Conservation (phyloP, 139 green algal species). For the Mesotaenium endlicherianum region DNA sequence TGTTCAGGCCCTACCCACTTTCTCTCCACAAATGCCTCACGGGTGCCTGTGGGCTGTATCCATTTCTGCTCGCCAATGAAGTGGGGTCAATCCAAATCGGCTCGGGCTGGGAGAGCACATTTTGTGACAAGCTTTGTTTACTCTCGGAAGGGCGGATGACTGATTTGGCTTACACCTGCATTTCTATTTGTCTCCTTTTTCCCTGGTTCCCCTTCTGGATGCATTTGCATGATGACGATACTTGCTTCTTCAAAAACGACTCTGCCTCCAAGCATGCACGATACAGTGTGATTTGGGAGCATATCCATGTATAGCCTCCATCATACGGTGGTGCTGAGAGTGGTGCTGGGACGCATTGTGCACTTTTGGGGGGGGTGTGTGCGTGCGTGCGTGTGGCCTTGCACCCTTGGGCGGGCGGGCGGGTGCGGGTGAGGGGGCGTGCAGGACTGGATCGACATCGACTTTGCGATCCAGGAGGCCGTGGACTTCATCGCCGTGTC, state of each 20-base stretch:
- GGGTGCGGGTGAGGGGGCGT: neutral
- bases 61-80: neutral
- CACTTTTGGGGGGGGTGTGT: neutral
- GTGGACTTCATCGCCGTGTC: constrained; percentile 98
- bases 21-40: neutral
- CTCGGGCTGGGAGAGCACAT: too few species aligned
- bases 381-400: neutral
- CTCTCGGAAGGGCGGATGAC: too few species aligned
- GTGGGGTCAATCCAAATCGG: neutral
- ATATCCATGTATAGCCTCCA: neutral
- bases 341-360: neutral
- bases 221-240: neutral
- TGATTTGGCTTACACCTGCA: neutral
- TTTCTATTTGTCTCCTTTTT: neutral
- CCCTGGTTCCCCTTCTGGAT: neutral
- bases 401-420: neutral
- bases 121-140: too few species aligned
- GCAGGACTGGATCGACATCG: constrained; percentile 84
- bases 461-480: constrained; percentile 69
- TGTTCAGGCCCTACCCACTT: neutral
- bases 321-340: neutral
- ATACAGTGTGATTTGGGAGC: neutral
- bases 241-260: neutral
- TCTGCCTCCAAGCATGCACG: neutral
- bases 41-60: neutral